Evolutionary conservation across 2,329 filamentous ascomycete genomes (phyloP).

Genomic region (Ascochyta koolunga): DNA sequence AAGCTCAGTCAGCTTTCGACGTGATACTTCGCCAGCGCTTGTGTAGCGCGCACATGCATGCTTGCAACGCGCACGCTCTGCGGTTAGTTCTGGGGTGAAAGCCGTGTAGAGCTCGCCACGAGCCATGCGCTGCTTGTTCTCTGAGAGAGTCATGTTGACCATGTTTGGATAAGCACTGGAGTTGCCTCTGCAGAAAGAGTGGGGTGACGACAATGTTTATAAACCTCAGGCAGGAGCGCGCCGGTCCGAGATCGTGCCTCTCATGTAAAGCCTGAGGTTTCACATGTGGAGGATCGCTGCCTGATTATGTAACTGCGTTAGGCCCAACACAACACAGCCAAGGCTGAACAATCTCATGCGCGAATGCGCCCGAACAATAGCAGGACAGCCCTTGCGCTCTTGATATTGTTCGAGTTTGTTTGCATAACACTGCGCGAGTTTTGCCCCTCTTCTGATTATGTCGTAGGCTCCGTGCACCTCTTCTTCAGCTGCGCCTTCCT

Average conservation of each 20-base stretch:
- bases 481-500: slow-evolving; percentile 5
- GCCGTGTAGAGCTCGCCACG: slow-evolving; percentile 75
- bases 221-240: background rate
- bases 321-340: background rate
- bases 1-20: slow-evolving; percentile 68
- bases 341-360: background rate
- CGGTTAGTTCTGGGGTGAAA: slow-evolving; percentile 72
- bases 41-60: slow-evolving; percentile 70
- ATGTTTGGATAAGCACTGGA: background rate
- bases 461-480: slow-evolving; percentile 7
- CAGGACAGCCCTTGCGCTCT: slow-evolving; percentile 6
- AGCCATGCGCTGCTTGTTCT: slow-evolving; percentile 59
- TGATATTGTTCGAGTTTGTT: slow-evolving; percentile 5
- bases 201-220: background rate
- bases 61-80: slow-evolving; percentile 67
- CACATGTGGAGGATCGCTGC: background rate
- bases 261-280: background rate
- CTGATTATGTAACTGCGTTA: background rate
- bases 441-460: slow-evolving; percentile 11
- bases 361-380: slow-evolving; percentile 10
- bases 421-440: background rate
- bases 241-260: slow-evolving; percentile 1
- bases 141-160: slow-evolving; percentile 33
- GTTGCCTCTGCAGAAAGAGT: background rate
- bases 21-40: slow-evolving; percentile 62